Percentiles rank a stretch among this genome's conserved stretches.
Evolutionary conservation across 2,329 filamentous ascomycete species (phyloP).

Genomic region (Aspergillus vadensis): DNA sequence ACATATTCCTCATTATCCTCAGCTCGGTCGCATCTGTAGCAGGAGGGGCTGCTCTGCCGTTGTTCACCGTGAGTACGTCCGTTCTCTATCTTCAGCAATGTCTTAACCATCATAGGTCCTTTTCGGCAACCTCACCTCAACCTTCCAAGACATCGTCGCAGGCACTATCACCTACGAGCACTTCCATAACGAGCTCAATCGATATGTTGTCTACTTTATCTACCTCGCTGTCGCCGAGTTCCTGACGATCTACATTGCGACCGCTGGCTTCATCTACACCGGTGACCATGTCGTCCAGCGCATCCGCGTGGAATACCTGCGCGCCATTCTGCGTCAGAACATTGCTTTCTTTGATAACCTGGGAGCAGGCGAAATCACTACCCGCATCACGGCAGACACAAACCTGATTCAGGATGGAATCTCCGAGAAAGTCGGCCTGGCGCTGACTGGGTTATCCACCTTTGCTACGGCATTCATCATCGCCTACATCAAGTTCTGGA

Average conservation of each 20-base stretch:
- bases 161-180: conserved; percentile 49
- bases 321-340: conserved; percentile 79
- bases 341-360: conserved; percentile 90
- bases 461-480: conserved; percentile 87
- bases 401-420: conserved; percentile 91
- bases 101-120: conserved; percentile 47
- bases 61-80: conserved; percentile 65
- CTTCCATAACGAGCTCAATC: conserved; percentile 62
- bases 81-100: no score
- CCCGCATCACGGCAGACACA: conserved; percentile 86
- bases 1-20: conserved; percentile 62
- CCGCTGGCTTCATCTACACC: conserved; percentile 83
- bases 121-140: conserved; percentile 72
- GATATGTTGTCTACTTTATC: conserved; percentile 75
- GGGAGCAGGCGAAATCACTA: conserved; percentile 86
- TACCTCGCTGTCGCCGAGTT: conserved; percentile 81
- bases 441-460: conserved; percentile 71
- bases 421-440: conserved; percentile 81
- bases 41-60: conserved; percentile 71
- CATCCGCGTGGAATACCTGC: conserved; percentile 77
- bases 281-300: conserved; percentile 75
- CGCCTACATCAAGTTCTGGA: conserved; percentile 87
- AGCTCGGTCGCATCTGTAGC: conserved; percentile 64
- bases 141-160: conserved; percentile 66
- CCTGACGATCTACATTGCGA: conserved; percentile 71